Evolutionary conservation across 2,329 filamentous ascomycete genomes (phyloP), one percentile per base, ranked within the genome.

Genomic region (Fusarium staphyleae): DNA sequence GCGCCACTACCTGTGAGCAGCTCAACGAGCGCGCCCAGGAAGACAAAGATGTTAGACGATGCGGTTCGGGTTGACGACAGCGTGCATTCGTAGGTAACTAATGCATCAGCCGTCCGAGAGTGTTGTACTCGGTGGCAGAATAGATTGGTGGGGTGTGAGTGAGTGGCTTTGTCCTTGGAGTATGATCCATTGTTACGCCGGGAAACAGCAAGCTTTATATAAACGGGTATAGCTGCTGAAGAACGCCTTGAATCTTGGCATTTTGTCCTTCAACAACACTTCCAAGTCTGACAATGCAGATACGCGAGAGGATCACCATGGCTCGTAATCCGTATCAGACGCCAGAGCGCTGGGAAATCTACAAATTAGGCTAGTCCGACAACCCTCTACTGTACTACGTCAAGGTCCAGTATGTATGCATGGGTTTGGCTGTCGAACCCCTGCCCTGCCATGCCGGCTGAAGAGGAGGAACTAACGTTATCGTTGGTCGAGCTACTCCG

Each of bases 31-130:
- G 64, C 34, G 12, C 62, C 64, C 6, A 67, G 32, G 12, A 67
- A 67, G 26, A 67, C 47, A 35, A 67, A 67, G 13, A 67, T 67
- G 53, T n/a, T 67, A 67, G n/a, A 67, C 64, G 8, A 66, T 40
- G 4, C 65, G 55, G 41, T 66, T 67, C 12, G 65, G 65, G 43
- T 67, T 67, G 47, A 67, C 36, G 47, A 66, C 42, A 13, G 65
- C 47, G 29, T 67, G 65, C 65, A 67, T 67, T 0, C 64, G 65
- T 1, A 67, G 52, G 19, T n/a, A n/a, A n/a, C n/a, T 67, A 67
- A 13, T 67, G 65, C 65, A 67, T 67, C 16, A 67, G 29, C 2
- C 65, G 62, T 3, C 65, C 65, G 0, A 67, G 60, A 14, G 64
- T 67, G 36, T 67, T 67, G 53, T 67, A 67, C 11, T 67, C 65